Percentiles rank a stretch among this genome's conserved stretches.
These are phyloP conservation scores for Brassica carinata DNA, from an alignment of 345 rosid genomes.

Conservation along the genomic window DNA sequence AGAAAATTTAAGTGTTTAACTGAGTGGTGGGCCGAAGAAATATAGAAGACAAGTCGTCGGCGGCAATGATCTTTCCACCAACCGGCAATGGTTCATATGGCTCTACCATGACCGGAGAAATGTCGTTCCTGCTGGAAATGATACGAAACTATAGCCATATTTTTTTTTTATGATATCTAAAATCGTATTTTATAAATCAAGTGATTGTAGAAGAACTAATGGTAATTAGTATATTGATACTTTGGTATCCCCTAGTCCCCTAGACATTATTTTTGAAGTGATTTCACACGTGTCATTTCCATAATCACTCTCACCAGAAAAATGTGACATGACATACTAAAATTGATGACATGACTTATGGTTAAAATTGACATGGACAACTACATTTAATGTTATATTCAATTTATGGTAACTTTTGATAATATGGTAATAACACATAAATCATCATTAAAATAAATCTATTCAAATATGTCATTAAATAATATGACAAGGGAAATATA, in stretches of 20 bases:
- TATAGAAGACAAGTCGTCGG: slow-evolving; percentile 42
- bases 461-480: too few relatives aligned
- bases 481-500: too few relatives aligned
- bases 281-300: too few relatives aligned
- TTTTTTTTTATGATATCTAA: not conserved
- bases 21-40: slow-evolving; percentile 31
- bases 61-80: slow-evolving; percentile 42
- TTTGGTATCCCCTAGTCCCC: not conserved
- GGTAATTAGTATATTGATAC: not conserved
- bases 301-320: too few relatives aligned
- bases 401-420: too few relatives aligned
- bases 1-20: not conserved
- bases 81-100: slow-evolving; percentile 43
- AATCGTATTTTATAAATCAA: not conserved
- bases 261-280: too few relatives aligned
- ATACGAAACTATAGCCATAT: not conserved
- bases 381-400: too few relatives aligned
- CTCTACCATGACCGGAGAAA: slow-evolving; percentile 24
- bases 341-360: too few relatives aligned
- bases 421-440: too few relatives aligned
- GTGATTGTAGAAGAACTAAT: not conserved
- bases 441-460: too few relatives aligned
- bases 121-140: slow-evolving; percentile 3
- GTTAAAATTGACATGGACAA: too few relatives aligned
- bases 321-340: too few relatives aligned